Evolutionary conservation across 1,284 basidiomycete genomes (phyloP), one percentile per base, ranked within the genome.

Genomic region (Rugiboletus extremiorientalis): DNA sequence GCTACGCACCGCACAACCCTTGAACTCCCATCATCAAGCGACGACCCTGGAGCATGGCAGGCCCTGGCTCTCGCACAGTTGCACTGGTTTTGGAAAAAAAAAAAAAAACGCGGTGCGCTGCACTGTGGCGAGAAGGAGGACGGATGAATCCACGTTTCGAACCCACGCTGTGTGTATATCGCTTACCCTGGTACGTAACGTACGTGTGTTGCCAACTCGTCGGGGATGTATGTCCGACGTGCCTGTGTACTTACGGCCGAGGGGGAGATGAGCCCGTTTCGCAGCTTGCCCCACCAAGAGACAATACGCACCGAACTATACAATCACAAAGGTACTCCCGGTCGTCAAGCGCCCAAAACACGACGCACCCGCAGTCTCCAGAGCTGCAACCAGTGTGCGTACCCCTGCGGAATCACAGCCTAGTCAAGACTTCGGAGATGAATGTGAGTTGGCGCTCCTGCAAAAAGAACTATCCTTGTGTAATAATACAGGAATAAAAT

Each of bases 381-480:
- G n/a, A n/a, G n/a, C n/a, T 16, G n/a, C 14, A 20, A 34, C 30
- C 36, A 14, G 30, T 40, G 10, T 37, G 15, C 6, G 18, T 30
- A 15, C 33, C 31, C 10, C 20, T 15, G 33, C 16, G 14, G 51
- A 20, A 15, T 52, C 40, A n/a, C 20, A 11, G 16, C 14, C 28
- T 27, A 37, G 22, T 14, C 46, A 30, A 28, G 58, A 46, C 61
- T 27, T 47, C 59, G 59, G 59, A 60, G 38, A 58, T 58, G 59
- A 58, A 57, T 54, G 53, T 58, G 57, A 42, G 44, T 23, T 15
- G 30, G 5, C 14, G 15, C 33, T 33, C n/a, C n/a, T 16, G 33
- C 33, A 33, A 30, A 40, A 16, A 52, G n/a, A 40, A 27, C n/a
- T n/a, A n/a, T n/a, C n/a, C n/a, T n/a, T n/a, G n/a, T n/a, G n/a